Percentiles rank a stretch among this genome's conserved stretches.
phyloP scores from a whole-genome alignment of 257 asterid genomes.

The Fraxinus anomala region DNA sequence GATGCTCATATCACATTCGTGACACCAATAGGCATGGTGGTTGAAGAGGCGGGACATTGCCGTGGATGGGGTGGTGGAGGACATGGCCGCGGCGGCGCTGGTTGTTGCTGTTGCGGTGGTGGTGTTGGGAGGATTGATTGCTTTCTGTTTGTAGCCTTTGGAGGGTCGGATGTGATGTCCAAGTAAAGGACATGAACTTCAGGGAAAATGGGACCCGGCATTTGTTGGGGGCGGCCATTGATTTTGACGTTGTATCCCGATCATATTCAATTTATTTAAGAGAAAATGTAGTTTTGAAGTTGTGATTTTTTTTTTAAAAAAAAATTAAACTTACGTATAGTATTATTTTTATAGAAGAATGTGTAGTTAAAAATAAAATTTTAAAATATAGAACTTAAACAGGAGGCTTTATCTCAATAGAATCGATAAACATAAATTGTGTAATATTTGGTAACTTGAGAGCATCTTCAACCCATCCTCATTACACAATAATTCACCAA shows the following conservation, averaged over 20 bases:
- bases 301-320: no score
- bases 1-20: slow-evolving; percentile 87
- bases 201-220: slow-evolving; percentile 14
- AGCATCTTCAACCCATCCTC: no score
- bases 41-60: slow-evolving; percentile 45
- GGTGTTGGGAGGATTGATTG: slow-evolving; percentile 36
- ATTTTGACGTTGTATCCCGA: neutral
- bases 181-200: slow-evolving; percentile 6
- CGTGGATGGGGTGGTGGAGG: slow-evolving; percentile 39
- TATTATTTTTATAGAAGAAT: no score
- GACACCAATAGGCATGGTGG: slow-evolving; percentile 86
- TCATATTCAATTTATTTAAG: neutral
- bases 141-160: neutral
- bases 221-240: neutral
- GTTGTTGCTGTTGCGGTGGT: slow-evolving; percentile 25
- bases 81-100: slow-evolving; percentile 28
- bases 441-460: no score
- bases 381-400: no score
- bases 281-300: no score
- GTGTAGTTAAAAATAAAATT: no score
- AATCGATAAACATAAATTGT: no score
- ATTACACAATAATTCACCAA: no score
- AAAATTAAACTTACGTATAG: no score
- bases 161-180: slow-evolving; percentile 22
- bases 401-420: no score